Evolutionary conservation across 192 early-diverging fungal genomes (phyloP).

Genomic region (Lobosporangium transversale): DNA sequence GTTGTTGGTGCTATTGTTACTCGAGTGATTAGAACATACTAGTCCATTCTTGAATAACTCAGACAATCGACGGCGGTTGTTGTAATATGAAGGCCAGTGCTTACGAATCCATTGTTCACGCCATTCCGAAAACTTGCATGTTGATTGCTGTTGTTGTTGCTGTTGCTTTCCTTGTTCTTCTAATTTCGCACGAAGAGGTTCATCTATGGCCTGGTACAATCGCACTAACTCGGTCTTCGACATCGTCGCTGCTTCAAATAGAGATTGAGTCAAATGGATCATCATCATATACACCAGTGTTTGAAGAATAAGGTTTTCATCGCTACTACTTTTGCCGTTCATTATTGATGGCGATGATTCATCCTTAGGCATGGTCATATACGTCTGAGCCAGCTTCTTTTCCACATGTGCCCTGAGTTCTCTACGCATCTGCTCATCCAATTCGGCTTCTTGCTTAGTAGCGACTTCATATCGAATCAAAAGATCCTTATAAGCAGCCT

Average conservation of each 20-base stretch:
- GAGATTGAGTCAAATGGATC: conserved; percentile 25
- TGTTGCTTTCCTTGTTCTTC: background rate
- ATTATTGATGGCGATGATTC: background rate
- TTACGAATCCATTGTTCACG: conserved; percentile 40
- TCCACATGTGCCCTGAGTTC: conserved; percentile 17
- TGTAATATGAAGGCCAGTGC: conserved; percentile 44
- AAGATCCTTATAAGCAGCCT: conserved; percentile 2
- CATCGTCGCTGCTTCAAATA: conserved; percentile 28
- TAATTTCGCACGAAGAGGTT: conserved; percentile 18
- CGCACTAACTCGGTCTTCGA: conserved; percentile 32
- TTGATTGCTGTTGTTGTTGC: background rate
- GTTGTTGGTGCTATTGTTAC: background rate
- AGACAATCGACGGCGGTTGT: conserved; percentile 32
- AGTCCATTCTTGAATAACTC: conserved; percentile 26
- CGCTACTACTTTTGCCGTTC: background rate
- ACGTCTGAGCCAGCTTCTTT: conserved; percentile 14
- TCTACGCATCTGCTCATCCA: conserved; percentile 19
- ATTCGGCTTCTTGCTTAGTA: conserved; percentile 10
- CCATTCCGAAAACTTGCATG: conserved; percentile 22
- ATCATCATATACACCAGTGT: conserved; percentile 36
- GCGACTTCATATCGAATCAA: conserved; percentile 25
- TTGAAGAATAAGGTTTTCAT: conserved; percentile 11
- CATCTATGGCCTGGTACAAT: conserved; percentile 34
- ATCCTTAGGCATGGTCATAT: conserved; percentile 23
- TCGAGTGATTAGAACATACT: background rate